Conservation (phyloP, 352 stramenopile genomes). For the Ophiocytium majus region DNA sequence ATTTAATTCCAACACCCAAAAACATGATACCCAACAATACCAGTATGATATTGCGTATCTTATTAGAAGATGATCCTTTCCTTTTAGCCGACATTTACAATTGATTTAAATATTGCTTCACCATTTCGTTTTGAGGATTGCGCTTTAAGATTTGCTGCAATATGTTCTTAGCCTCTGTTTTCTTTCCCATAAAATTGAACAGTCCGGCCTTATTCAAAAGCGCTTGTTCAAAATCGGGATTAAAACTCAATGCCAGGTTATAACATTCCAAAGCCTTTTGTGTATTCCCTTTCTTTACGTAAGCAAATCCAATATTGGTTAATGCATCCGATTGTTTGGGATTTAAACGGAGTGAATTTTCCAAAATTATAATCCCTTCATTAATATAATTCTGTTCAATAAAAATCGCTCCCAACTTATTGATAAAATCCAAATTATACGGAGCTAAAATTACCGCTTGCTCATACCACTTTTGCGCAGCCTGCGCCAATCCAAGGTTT, state of each 20-base stretch:
- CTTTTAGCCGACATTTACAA: not conserved
- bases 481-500: not conserved
- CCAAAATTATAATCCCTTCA: not conserved
- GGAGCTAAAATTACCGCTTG: not conserved
- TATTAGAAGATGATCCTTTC: not conserved
- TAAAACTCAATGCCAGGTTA: not conserved
- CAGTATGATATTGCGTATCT: too few relatives aligned
- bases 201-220: not conserved
- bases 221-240: not conserved
- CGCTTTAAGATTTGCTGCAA: not conserved
- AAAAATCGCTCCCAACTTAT: not conserved
- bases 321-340: not conserved
- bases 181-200: not conserved
- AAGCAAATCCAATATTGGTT: not conserved
- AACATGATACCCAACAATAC: too few relatives aligned
- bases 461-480: not conserved
- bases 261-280: not conserved
- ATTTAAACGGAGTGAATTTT: not conserved
- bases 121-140: not conserved
- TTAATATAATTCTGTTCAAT: not conserved
- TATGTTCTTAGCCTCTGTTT: not conserved
- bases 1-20: too few relatives aligned
- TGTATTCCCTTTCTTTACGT: not conserved
- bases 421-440: slow-evolving; percentile 13
- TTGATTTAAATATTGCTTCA: not conserved